phyloP scores from a whole-genome alignment of 73 alveolate genomes.

The Paramecium bursaria region DNA sequence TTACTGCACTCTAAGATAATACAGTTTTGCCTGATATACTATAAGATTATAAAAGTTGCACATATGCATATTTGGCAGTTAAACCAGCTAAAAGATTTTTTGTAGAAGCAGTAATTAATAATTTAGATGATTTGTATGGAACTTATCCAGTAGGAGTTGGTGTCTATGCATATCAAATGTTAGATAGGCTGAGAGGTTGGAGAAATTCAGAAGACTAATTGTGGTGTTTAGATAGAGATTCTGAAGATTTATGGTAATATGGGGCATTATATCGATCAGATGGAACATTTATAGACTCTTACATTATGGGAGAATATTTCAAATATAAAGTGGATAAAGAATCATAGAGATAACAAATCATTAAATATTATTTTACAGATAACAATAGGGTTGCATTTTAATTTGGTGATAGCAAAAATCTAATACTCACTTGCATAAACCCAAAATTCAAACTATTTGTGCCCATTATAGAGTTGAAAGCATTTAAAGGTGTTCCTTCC shows the following conservation, averaged over 20 bases:
- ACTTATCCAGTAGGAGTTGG: constrained; percentile 57
- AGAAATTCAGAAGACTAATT: constrained; percentile 49
- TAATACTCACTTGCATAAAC: constrained; percentile 35
- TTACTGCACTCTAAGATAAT: constrained; percentile 40
- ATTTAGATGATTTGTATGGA: constrained; percentile 49
- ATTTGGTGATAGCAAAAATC: constrained; percentile 42
- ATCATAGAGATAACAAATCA: constrained; percentile 8
- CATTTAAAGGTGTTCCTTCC: constrained; percentile 56
- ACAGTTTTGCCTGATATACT: not conserved
- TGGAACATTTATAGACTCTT: constrained; percentile 60
- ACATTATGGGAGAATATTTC: constrained; percentile 51
- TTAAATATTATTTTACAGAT: constrained; percentile 39
- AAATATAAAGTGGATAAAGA: constrained; percentile 45
- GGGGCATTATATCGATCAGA: constrained; percentile 55
- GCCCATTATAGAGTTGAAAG: constrained; percentile 36
- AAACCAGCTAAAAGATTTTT: constrained; percentile 8
- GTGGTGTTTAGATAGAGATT: constrained; percentile 54
- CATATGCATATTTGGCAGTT: constrained; percentile 38
- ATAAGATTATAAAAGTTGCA: constrained; percentile 53
- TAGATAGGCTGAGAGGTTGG: constrained; percentile 57
- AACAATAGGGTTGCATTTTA: constrained; percentile 53
- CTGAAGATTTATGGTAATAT: constrained; percentile 62
- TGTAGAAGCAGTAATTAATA: constrained; percentile 2
- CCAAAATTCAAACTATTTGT: constrained; percentile 50
- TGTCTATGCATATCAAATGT: constrained; percentile 59